These are phyloP conservation scores for Pelargonium nanum DNA, from an alignment of 345 rosid species.

Conservation along the genomic window DNA sequence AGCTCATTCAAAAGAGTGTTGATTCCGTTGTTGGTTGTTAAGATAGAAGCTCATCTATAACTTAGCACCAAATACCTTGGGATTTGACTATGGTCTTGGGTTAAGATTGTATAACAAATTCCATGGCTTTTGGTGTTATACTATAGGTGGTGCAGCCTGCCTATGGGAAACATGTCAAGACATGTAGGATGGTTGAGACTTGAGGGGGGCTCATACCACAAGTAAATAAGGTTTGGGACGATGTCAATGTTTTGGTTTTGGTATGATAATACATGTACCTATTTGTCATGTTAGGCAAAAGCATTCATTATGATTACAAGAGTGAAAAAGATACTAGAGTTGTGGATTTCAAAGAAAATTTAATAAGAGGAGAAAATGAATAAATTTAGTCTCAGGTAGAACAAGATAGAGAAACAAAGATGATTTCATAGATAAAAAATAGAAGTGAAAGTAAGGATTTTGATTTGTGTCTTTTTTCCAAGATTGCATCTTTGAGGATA, in stretches of 20 bases:
- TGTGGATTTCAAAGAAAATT: neutral
- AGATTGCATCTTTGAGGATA: neutral
- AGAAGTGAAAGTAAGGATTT: neutral
- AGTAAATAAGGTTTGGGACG: neutral
- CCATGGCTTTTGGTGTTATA: too few relatives aligned
- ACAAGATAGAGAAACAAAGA: neutral
- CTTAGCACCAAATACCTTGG: neutral
- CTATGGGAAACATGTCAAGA: neutral
- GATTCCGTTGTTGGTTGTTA: too few relatives aligned
- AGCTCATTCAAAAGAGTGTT: too few relatives aligned
- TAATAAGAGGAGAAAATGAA: neutral
- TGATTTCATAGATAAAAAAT: neutral
- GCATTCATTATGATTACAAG: neutral
- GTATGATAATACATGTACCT: neutral
- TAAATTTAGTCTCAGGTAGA: neutral
- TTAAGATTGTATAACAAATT: neutral
- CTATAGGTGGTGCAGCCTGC: too few relatives aligned
- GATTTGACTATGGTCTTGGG: neutral
- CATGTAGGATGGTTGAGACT: neutral
- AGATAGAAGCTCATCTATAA: neutral
- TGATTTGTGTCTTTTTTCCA: too few relatives aligned
- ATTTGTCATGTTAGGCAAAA: neutral
- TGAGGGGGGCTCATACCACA: neutral
- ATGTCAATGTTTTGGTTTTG: neutral
- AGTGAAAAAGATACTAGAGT: neutral